These are phyloP conservation scores for Tympanopsis confertula DNA, from an alignment of 2,329 filamentous ascomycete genomes.

Conservation along the genomic window DNA sequence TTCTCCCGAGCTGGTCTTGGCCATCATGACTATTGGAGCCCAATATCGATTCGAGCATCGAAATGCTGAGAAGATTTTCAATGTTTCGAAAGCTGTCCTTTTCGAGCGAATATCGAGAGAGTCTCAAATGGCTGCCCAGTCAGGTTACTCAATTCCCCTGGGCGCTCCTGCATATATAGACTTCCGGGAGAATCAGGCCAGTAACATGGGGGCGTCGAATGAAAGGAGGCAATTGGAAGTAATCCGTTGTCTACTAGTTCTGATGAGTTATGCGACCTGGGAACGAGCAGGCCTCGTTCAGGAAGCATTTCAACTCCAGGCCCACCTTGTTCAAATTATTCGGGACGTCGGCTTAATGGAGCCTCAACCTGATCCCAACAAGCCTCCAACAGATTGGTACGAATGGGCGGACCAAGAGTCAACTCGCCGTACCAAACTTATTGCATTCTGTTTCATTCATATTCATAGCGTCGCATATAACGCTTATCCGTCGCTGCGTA, in stretches of 20 bases:
- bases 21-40: constrained; percentile 19
- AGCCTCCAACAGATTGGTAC: constrained; percentile 11
- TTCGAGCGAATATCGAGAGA: constrained; percentile 15
- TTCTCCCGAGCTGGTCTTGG: constrained; percentile 18
- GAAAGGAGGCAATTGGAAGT: constrained; percentile 18
- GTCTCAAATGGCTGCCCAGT: constrained; percentile 3
- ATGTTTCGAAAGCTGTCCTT: constrained; percentile 16
- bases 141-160: neutral
- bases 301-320: constrained; percentile 20
- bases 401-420: constrained; percentile 20
- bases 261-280: constrained; percentile 26
- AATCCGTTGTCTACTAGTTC: constrained; percentile 17
- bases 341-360: constrained; percentile 20
- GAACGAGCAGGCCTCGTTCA: constrained; percentile 18
- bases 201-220: too few relatives aligned
- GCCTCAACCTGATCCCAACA: constrained; percentile 5
- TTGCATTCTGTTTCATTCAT: constrained; percentile 24
- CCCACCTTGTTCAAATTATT: constrained; percentile 18
- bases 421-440: constrained; percentile 19
- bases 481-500: constrained; percentile 20
- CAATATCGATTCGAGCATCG: constrained; percentile 25
- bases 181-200: too few relatives aligned
- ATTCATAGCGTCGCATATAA: constrained; percentile 25
- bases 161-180: neutral
- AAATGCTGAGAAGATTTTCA: constrained; percentile 19